A percentile compares a stretch with the other conserved stretches of the same genome.
Conservation (phyloP, 495 filamentous ascomycete species). For the Achaetomiella virescens region DNA sequence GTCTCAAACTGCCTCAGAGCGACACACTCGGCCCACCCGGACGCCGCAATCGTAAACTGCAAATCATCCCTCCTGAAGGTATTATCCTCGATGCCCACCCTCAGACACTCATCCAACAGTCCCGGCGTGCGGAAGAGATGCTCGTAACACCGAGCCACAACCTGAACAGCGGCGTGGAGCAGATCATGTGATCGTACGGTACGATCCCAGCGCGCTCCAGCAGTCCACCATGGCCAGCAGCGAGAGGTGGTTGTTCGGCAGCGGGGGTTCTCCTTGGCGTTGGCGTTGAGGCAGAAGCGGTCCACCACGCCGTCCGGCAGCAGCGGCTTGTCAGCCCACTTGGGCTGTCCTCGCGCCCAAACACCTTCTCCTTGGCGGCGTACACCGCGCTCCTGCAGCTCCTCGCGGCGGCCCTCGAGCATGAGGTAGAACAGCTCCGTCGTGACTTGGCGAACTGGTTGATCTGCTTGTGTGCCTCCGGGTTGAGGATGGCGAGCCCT, state of each 20-base stretch:
- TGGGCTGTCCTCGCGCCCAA: slow-evolving; percentile 45
- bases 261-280: slow-evolving; percentile 37
- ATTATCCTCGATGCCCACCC: slow-evolving; percentile 78
- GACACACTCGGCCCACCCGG: slow-evolving; percentile 92
- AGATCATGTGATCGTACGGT: slow-evolving; percentile 99
- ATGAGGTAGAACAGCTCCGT: slow-evolving; percentile 96
- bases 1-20: slow-evolving; percentile 83
- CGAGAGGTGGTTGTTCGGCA: slow-evolving; percentile 86
- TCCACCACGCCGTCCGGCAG: slow-evolving; percentile 81
- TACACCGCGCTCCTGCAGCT: slow-evolving; percentile 77
- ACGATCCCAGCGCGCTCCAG: slow-evolving; percentile 89
- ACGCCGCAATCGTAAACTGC: slow-evolving; percentile 94
- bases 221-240: slow-evolving; percentile 98
- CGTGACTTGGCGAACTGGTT: slow-evolving; percentile 86
- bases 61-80: slow-evolving; percentile 87
- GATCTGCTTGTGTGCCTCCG: slow-evolving; percentile 84
- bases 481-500: slow-evolving; percentile 93
- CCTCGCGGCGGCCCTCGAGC: slow-evolving; percentile 72
- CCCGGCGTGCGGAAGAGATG: slow-evolving; percentile 84
- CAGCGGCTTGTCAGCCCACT: slow-evolving; percentile 56
- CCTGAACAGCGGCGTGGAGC: slow-evolving; percentile 95
- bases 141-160: slow-evolving; percentile 95
- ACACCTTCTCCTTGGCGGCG: slow-evolving; percentile 73
- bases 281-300: slow-evolving; percentile 64
- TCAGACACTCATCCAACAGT: slow-evolving; percentile 76